phyloP scores from a whole-genome alignment of 2,329 filamentous ascomycete species.

The Westerdykella sp. region DNA sequence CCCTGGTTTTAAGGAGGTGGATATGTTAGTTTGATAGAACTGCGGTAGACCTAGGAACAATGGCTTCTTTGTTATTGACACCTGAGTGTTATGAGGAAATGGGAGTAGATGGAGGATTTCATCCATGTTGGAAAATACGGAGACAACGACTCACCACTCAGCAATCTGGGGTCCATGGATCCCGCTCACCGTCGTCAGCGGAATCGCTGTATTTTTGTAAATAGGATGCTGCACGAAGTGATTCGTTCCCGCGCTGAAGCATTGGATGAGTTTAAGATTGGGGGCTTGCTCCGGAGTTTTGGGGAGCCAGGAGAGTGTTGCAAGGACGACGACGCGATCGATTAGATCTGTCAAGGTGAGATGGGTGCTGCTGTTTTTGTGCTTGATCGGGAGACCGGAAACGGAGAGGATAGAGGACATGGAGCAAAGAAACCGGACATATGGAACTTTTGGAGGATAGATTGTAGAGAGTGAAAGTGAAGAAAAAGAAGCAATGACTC shows the following conservation, averaged over 20 bases:
- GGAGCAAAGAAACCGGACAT: not conserved
- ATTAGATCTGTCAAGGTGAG: constrained; percentile 28
- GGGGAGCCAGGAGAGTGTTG: constrained; percentile 45
- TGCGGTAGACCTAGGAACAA: no score
- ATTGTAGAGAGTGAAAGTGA: not conserved
- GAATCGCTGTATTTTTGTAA: constrained; percentile 47
- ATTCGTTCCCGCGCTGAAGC: constrained; percentile 54
- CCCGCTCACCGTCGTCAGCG: constrained; percentile 50
- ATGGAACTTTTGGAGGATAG: constrained; percentile 2
- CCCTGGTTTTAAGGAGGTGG: constrained; percentile 11
- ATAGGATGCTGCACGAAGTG: constrained; percentile 49
- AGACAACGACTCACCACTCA: constrained; percentile 46
- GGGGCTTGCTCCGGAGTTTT: constrained; percentile 31
- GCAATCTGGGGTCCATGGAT: constrained; percentile 60
- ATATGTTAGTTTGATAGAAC: no score
- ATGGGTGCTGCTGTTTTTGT: constrained; percentile 4
- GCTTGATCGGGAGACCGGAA: not conserved
- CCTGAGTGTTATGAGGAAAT: no score
- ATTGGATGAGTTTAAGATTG: constrained; percentile 48
- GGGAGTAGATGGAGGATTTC: no score
- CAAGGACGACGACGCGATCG: constrained; percentile 42
- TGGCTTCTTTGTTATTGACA: no score
- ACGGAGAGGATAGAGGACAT: constrained; percentile 1
- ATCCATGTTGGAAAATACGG: not conserved
- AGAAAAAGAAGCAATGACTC: no score